A percentile compares a stretch with the other conserved stretches of the same genome.
These are phyloP conservation scores for Lagenidium giganteum DNA, from an alignment of 352 stramenopile species.

Conservation along the genomic window DNA sequence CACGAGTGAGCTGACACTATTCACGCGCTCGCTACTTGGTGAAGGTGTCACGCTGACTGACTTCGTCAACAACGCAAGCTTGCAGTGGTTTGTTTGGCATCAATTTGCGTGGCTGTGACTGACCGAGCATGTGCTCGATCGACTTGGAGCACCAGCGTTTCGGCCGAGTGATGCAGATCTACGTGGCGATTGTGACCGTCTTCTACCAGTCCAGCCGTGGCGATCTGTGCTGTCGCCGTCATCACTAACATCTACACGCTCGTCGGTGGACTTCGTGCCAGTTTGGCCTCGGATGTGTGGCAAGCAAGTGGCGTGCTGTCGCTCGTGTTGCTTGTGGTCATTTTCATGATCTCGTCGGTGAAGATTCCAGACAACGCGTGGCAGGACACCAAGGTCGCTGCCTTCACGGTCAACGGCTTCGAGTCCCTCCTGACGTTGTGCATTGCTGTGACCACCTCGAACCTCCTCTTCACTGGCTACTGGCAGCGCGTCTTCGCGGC, in stretches of 20 bases:
- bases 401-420: conserved; percentile 58
- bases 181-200: conserved; percentile 56
- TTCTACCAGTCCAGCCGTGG: conserved; percentile 84
- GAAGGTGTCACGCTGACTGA: conserved; percentile 73
- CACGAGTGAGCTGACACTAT: too few relatives aligned
- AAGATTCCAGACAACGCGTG: conserved; percentile 46
- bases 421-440: conserved; percentile 67
- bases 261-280: conserved; percentile 69
- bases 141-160: conserved; percentile 33
- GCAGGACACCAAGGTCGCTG: conserved; percentile 41
- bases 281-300: conserved; percentile 69
- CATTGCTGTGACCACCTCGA: conserved; percentile 57
- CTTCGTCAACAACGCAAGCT: conserved; percentile 44
- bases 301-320: conserved; percentile 58
- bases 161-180: conserved; percentile 59
- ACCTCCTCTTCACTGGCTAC: conserved; percentile 77
- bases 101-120: too few relatives aligned
- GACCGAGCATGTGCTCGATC: too few relatives aligned
- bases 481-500: conserved; percentile 73
- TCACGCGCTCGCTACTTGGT: conserved; percentile 48
- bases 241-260: conserved; percentile 71
- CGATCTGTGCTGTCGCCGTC: conserved; percentile 49
- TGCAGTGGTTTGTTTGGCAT: too few relatives aligned
- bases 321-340: conserved; percentile 49
- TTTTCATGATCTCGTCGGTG: conserved; percentile 57